Percentiles rank a stretch among this genome's conserved stretches.
These are phyloP conservation scores for Chaetomiaceae sp. DNA, from an alignment of 2,329 filamentous ascomycete genomes.

Conservation along the genomic window DNA sequence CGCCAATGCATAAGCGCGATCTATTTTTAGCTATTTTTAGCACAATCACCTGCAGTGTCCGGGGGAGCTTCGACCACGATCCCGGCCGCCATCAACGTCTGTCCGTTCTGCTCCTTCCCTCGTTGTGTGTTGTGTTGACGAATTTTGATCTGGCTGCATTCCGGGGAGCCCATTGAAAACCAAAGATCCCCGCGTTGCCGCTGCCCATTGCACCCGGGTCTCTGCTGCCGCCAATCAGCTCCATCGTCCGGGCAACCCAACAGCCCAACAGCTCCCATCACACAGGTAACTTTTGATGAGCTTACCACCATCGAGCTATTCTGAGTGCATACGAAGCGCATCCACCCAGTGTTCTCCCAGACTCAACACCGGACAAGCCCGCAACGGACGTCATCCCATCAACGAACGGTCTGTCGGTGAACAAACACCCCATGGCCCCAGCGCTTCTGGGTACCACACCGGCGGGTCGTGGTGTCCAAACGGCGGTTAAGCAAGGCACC, in stretches of 20 bases:
- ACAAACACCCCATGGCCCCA: slow-evolving; percentile 6
- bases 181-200: neutral
- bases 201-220: neutral
- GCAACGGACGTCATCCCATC: too few relatives aligned
- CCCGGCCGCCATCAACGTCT: slow-evolving; percentile 1
- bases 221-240: neutral
- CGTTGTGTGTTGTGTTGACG: neutral
- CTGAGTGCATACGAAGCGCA: neutral
- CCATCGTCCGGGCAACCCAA: neutral
- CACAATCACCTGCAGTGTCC: slow-evolving; percentile 13
- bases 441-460: neutral
- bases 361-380: too few relatives aligned
- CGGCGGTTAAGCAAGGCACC: slow-evolving; percentile 17
- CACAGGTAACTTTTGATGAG: neutral
- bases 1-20: slow-evolving; percentile 9
- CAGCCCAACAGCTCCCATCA: neutral
- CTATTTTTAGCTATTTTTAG: slow-evolving; percentile 31
- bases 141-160: neutral
- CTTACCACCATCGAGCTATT: slow-evolving; percentile 2
- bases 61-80: neutral
- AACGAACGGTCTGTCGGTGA: neutral
- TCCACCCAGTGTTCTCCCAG: too few relatives aligned
- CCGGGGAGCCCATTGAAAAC: neutral
- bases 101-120: neutral
- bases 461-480: neutral